Percentiles rank a stretch among this genome's conserved stretches.
Evolutionary conservation across 148 eudicot genomes (phyloP).

Genomic region (Euryodendron excelsum): DNA sequence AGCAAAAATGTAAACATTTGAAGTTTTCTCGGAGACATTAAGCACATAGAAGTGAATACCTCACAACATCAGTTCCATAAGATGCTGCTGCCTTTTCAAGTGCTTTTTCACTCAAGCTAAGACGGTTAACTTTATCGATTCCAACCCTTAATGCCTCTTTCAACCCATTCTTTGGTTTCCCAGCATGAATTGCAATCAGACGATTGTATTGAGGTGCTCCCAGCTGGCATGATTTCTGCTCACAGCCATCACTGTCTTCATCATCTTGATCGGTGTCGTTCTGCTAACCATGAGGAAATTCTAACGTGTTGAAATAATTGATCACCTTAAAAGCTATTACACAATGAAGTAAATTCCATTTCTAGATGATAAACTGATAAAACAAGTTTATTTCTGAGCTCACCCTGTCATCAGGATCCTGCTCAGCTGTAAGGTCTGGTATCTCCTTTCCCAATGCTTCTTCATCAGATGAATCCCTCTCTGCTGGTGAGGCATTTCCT

Average conservation of each 20-base stretch:
- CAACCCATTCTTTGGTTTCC: slow-evolving; percentile 63
- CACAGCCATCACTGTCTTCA: slow-evolving; percentile 30
- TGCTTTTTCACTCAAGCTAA: slow-evolving; percentile 77
- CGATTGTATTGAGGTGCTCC: slow-evolving; percentile 56
- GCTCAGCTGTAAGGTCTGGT: slow-evolving; percentile 21
- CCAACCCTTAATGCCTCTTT: slow-evolving; percentile 43
- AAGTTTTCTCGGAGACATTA: not conserved
- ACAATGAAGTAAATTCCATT: not conserved
- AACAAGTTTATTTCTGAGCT: not conserved
- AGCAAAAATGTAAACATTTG: not conserved
- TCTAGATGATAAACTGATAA: not conserved
- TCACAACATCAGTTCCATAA: slow-evolving; percentile 65
- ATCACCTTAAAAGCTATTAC: not conserved
- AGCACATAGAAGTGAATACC: slow-evolving; percentile 34
- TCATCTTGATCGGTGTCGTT: slow-evolving; percentile 22
- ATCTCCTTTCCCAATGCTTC: slow-evolving; percentile 32
- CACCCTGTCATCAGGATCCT: slow-evolving; percentile 30
- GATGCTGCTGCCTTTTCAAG: slow-evolving; percentile 59
- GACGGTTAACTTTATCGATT: slow-evolving; percentile 49
- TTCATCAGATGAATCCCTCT: slow-evolving; percentile 46
- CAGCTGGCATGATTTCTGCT: slow-evolving; percentile 24
- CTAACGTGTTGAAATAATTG: not conserved
- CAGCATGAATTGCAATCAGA: slow-evolving; percentile 75
- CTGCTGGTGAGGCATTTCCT: slow-evolving; percentile 30
- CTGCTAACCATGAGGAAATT: not conserved